phyloP scores from a whole-genome alignment of 2,329 filamentous ascomycete species.

The Lojkania enalia region DNA sequence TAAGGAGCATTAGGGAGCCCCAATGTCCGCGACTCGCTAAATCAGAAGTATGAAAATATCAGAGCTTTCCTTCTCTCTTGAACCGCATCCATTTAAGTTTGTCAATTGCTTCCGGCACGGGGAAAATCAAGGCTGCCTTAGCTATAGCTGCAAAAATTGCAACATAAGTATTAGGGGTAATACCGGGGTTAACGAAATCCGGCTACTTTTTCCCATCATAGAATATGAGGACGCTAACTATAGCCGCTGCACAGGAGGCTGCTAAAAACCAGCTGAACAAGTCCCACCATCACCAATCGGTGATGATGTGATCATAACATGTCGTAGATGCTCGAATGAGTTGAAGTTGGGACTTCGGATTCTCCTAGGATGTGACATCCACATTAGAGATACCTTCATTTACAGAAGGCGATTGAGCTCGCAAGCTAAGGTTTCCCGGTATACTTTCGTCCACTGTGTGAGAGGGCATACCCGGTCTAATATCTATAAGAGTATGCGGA shows the following conservation, averaged over 20 bases:
- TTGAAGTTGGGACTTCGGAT: neutral
- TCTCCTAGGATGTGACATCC: too few species aligned
- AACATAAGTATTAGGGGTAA: conserved; percentile 24
- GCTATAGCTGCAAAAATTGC: conserved; percentile 22
- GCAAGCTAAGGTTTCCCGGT: too few species aligned
- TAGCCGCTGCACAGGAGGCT: conserved; percentile 15
- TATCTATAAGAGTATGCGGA: too few species aligned
- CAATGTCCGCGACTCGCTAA: conserved; percentile 23
- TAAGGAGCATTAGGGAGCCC: conserved; percentile 22
- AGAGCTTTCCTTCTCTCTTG: conserved; percentile 11
- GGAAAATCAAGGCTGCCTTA: conserved; percentile 24
- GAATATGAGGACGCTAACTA: conserved; percentile 18
- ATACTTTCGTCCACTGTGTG: too few species aligned
- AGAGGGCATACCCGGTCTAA: too few species aligned
- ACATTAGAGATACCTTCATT: too few species aligned
- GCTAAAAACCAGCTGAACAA: conserved; percentile 20
- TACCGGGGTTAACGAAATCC: conserved; percentile 14
- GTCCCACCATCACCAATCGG: conserved; percentile 27
- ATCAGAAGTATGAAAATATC: conserved; percentile 21
- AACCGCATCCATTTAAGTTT: conserved; percentile 32
- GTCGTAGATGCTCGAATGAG: conserved; percentile 16
- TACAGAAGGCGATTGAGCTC: too few species aligned
- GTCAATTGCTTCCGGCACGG: conserved; percentile 24
- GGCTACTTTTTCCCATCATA: conserved; percentile 20
- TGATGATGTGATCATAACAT: conserved; percentile 18